phyloP scores from a whole-genome alignment of 805 yeast species.

The Vanderwaltozyma yarrowii region DNA sequence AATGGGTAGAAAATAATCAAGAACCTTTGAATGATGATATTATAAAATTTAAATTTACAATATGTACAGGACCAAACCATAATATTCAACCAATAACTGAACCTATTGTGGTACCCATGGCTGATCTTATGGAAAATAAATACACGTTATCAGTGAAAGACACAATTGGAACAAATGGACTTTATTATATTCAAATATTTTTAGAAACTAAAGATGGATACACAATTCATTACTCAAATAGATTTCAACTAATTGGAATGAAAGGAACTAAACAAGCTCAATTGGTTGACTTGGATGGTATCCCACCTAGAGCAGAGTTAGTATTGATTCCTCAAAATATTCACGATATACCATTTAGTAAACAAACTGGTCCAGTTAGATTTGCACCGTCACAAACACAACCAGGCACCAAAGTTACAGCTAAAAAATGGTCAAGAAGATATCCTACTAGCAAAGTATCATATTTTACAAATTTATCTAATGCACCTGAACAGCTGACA shows the following conservation, averaged over 20 bases:
- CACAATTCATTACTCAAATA: constrained; percentile 54
- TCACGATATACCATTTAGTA: constrained; percentile 47
- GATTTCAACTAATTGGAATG: constrained; percentile 65
- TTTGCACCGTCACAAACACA: constrained; percentile 90
- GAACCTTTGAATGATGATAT: constrained; percentile 29
- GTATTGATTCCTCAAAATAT: constrained; percentile 6
- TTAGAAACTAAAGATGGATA: constrained; percentile 35
- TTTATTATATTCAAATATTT: constrained; percentile 60
- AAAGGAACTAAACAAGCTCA: constrained; percentile 41
- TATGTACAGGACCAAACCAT: constrained; percentile 61
- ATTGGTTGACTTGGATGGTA: constrained; percentile 25
- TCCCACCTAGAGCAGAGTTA: constrained; percentile 30
- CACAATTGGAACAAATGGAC: constrained; percentile 47
- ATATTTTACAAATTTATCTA: constrained; percentile 27
- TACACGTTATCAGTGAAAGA: constrained; percentile 36
- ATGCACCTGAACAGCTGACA: constrained; percentile 37
- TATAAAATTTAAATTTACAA: constrained; percentile 37
- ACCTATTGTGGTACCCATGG: constrained; percentile 25
- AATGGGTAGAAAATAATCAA: background rate
- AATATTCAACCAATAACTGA: constrained; percentile 35
- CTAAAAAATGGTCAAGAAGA: constrained; percentile 50
- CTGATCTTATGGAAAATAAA: constrained; percentile 24
- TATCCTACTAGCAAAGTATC: constrained; percentile 59
- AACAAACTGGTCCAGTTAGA: constrained; percentile 64
- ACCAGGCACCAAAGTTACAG: constrained; percentile 64